Evolutionary conservation across 2,329 filamentous ascomycete genomes (phyloP).

Genomic region (Trematosphaeria pertusa): DNA sequence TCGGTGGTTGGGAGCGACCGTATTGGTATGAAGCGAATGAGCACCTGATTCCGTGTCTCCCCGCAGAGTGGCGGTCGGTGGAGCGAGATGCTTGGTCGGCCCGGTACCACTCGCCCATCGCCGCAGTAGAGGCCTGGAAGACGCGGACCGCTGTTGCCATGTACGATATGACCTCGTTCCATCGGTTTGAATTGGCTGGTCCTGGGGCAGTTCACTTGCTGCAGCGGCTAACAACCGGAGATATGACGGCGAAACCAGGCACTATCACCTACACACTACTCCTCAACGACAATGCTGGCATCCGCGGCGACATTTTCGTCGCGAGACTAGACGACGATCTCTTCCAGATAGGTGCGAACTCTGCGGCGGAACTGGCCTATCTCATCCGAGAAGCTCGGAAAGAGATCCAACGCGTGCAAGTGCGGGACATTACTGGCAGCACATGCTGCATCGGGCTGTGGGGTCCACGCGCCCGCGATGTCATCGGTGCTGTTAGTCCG

Average conservation of each 20-base stretch:
- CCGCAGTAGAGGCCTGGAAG: conserved; percentile 69
- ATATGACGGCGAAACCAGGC: conserved; percentile 57
- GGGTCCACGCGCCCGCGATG: conserved; percentile 63
- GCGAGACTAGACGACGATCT: conserved; percentile 58
- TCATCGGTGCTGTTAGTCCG: conserved; percentile 55
- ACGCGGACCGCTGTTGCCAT: conserved; percentile 67
- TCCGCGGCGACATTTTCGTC: conserved; percentile 65
- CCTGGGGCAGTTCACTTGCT: conserved; percentile 64
- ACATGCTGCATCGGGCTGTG: conserved; percentile 69
- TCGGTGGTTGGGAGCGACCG: conserved; percentile 68
- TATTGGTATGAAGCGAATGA: conserved; percentile 68
- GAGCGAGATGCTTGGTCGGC: conserved; percentile 67
- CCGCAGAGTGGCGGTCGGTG: conserved; percentile 61
- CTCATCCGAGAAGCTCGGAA: conserved; percentile 60
- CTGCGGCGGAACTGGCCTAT: conserved; percentile 62
- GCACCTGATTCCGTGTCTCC: conserved; percentile 58
- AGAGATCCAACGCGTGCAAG: conserved; percentile 56
- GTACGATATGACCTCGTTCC: conserved; percentile 68
- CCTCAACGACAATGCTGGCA: conserved; percentile 60
- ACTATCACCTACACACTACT: conserved; percentile 64
- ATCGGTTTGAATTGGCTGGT: conserved; percentile 64
- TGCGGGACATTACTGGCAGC: conserved; percentile 65
- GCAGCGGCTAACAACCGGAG: conserved; percentile 60
- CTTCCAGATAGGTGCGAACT: conserved; percentile 66
- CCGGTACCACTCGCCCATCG: conserved; percentile 64